phyloP scores from a whole-genome alignment of 2,329 filamentous ascomycete species.

The Chaetomiaceae sp. region DNA sequence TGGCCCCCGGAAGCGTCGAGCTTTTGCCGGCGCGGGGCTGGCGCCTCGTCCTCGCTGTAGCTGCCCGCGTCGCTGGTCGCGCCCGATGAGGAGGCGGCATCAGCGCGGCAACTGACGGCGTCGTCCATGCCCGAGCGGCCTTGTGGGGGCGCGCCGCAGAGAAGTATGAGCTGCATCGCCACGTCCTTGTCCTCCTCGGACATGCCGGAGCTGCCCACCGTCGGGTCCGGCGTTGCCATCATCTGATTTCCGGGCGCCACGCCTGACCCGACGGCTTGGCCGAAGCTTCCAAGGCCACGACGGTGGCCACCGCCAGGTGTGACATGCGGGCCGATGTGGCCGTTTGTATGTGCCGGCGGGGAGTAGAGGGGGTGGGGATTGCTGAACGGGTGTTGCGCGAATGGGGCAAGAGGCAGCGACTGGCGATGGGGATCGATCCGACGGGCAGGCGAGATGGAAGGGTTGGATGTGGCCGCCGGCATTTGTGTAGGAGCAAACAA shows the following conservation, averaged over 20 bases:
- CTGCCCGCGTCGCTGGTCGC: constrained; percentile 74
- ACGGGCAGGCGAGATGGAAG: constrained; percentile 89
- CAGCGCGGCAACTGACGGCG: constrained; percentile 83
- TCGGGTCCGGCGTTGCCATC: constrained; percentile 92
- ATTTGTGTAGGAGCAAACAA: constrained; percentile 92
- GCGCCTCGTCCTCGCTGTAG: constrained; percentile 58
- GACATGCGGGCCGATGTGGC: constrained; percentile 52
- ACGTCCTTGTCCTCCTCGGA: constrained; percentile 93
- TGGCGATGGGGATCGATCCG: constrained; percentile 67
- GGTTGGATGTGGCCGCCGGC: constrained; percentile 89
- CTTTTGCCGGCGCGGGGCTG: constrained; percentile 53
- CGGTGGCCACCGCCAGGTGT: constrained; percentile 57
- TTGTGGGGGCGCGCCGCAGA: constrained; percentile 89
- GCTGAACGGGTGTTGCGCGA: constrained; percentile 72
- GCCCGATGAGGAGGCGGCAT: constrained; percentile 76
- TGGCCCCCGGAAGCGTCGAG: constrained; percentile 38
- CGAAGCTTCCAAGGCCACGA: constrained; percentile 59
- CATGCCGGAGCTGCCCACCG: constrained; percentile 72
- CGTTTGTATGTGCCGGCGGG: constrained; percentile 65
- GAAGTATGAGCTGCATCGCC: constrained; percentile 90
- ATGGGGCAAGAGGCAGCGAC: constrained; percentile 67
- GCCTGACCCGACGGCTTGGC: constrained; percentile 43
- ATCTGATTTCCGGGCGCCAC: constrained; percentile 43
- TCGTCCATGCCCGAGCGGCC: constrained; percentile 90
- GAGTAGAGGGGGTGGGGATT: constrained; percentile 75